phyloP scores from a whole-genome alignment of 306 rosid genomes.

The Comarum palustre region DNA sequence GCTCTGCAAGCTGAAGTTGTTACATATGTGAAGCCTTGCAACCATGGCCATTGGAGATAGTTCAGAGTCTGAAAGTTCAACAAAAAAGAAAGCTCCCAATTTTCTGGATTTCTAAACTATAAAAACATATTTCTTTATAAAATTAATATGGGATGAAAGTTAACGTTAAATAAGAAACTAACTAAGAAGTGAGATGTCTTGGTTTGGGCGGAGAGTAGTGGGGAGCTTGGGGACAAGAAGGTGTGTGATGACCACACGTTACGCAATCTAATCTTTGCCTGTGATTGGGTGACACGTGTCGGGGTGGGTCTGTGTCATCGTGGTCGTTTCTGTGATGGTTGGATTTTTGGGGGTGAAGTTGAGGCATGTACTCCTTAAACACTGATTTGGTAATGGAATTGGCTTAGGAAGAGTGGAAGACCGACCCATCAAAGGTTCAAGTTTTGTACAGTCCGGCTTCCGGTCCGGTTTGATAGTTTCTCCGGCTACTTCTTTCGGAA shows the following conservation, averaged over 20 bases:
- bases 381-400: not conserved
- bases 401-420: not conserved
- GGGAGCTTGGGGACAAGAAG: slow-evolving; percentile 22
- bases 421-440: too few relatives aligned
- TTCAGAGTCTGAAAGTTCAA: not conserved
- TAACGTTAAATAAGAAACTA: not conserved
- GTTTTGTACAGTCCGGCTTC: not conserved
- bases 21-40: slow-evolving; percentile 46
- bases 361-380: slow-evolving; percentile 17
- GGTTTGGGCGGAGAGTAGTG: slow-evolving; percentile 1
- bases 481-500: too few relatives aligned
- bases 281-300: slow-evolving; percentile 51
- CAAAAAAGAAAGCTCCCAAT: not conserved
- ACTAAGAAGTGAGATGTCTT: not conserved
- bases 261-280: slow-evolving; percentile 52
- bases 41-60: slow-evolving; percentile 45
- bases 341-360: not conserved
- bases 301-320: slow-evolving; percentile 33
- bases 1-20: slow-evolving; percentile 29
- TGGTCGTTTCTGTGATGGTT: slow-evolving; percentile 17
- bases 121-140: not conserved
- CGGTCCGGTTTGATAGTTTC: not conserved
- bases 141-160: not conserved
- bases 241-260: slow-evolving; percentile 93
- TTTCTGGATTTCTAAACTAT: not conserved